A percentile compares a stretch with the other conserved stretches of the same genome.
Evolutionary conservation across 495 filamentous ascomycete genomes (phyloP).

Genomic region (Trichoderma gamsii): DNA sequence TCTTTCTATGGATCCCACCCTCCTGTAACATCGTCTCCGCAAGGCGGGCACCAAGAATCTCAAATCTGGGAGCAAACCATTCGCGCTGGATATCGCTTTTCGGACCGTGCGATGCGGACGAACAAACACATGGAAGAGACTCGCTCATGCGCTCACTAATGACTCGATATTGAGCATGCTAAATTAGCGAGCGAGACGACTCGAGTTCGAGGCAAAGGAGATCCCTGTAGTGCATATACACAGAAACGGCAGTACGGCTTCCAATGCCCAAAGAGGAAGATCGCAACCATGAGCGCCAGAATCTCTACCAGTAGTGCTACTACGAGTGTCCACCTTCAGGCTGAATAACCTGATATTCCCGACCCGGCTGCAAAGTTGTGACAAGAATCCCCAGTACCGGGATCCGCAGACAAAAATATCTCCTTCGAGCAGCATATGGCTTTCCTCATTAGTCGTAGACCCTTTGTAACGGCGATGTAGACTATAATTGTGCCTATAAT

Average conservation of each 20-base stretch:
- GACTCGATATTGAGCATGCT: not conserved
- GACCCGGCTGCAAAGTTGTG: not conserved
- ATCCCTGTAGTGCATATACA: no score
- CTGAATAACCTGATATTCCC: no score
- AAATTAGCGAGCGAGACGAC: not conserved
- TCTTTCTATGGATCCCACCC: not conserved
- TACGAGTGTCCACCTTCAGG: no score
- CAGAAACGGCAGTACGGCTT: no score
- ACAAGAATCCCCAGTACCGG: not conserved
- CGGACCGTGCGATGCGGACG: not conserved
- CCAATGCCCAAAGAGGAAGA: no score
- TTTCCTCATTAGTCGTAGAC: not conserved
- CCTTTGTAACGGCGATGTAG: not conserved
- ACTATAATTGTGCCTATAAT: not conserved
- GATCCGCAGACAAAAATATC: not conserved
- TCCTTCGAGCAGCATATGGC: not conserved
- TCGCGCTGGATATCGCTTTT: not conserved
- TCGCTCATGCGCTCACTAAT: not conserved
- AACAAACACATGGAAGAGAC: not conserved
- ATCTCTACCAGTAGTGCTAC: no score
- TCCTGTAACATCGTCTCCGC: not conserved
- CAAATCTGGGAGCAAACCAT: not conserved
- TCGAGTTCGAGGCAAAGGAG: not conserved
- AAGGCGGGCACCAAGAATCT: not conserved
- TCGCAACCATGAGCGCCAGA: no score